Evolutionary conservation across 2,329 filamentous ascomycete species (phyloP).

Genomic region (Annulohypoxylon truncatum): DNA sequence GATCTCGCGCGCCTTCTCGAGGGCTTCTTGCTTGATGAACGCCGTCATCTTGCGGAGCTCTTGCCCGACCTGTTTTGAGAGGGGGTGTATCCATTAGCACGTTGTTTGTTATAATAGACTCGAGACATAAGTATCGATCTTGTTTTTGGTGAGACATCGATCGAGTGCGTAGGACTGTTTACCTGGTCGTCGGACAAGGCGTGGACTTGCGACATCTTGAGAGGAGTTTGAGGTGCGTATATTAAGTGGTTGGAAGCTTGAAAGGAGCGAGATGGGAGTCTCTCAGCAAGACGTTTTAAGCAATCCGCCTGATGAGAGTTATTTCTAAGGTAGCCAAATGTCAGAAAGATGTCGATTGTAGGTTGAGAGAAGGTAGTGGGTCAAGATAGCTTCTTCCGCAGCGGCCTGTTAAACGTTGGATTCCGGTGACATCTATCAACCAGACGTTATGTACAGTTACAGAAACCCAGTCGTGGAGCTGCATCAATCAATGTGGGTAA

Average conservation of each 20-base stretch:
- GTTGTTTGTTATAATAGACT: background rate
- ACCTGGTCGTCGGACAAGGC: conserved; percentile 98
- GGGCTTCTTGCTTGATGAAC: conserved; percentile 98
- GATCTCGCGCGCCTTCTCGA: conserved; percentile 97
- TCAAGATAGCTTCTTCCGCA: conserved; percentile 27
- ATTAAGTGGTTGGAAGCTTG: conserved; percentile 48
- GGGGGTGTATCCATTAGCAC: conserved; percentile 5
- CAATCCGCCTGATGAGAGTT: conserved; percentile 16
- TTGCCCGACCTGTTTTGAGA: conserved; percentile 81
- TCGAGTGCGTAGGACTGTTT: conserved; percentile 49
- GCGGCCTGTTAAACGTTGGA: conserved; percentile 23
- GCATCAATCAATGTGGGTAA: conserved; percentile 4
- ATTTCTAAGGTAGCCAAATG: conserved; percentile 9
- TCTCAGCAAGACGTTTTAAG: conserved; percentile 20
- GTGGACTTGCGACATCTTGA: conserved; percentile 90
- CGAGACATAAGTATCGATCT: background rate
- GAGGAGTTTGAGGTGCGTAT: conserved; percentile 18
- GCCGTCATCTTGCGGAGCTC: conserved; percentile 99
- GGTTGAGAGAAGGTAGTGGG: conserved; percentile 31
- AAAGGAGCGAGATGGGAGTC: conserved; percentile 25
- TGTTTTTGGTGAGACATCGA: conserved; percentile 28
- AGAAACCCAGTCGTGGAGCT: conserved; percentile 14
- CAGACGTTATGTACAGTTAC: conserved; percentile 23
- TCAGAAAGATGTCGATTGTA: conserved; percentile 10
- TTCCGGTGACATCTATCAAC: conserved; percentile 35